Evolutionary conservation across 805 yeast genomes (phyloP), one percentile per base, ranked within the genome.

Genomic region (Starmerella floricola): DNA sequence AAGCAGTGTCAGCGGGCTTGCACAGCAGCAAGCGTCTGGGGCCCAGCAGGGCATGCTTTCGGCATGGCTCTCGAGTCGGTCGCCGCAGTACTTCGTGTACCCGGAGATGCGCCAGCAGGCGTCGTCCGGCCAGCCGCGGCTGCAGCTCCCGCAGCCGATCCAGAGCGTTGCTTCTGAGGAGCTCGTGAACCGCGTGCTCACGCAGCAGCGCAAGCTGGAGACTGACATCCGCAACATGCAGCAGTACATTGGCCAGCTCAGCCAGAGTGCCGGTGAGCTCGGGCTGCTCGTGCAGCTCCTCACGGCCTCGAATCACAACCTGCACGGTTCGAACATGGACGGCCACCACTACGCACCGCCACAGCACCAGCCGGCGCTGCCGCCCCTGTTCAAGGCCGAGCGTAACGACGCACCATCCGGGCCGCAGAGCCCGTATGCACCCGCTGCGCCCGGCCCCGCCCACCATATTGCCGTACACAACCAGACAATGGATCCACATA

Each of bases 251-350:
- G 29, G 38, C 29, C 41, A 35, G 29, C 44, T 49, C 12, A 41
- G 45, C 19, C 48, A 44, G 24, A 40, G 46, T 21, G 46, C 45
- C 4, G 41, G 40, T n/a, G 52, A 48, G 33, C 38, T 48, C 10
- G 50, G 52, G 6, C 30, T 36, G 23, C 39, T 45, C 2, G 47
- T 46, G 20, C 50, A 48, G 36, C 44, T 47, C 16, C 41, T 48
- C 13, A 40, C 45, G 4, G 29, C 36, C 15, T 29, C 46, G 18
- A 24, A 24, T 16, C 31, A 29, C 8, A n/a, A n/a, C 31, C 21
- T 41, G 10, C 27, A 18, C 18, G 18, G 23, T 11, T 30, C 28
- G 30, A 24, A 23, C 31, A 26, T 21, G 6, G n/a, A 28, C 26
- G 17, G 24, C 33, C 17, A 6, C 16, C 16, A 23, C 19, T 26